Evolutionary conservation across 2,329 filamentous ascomycete species (phyloP).

Genomic region (Calonectria pteridis): DNA sequence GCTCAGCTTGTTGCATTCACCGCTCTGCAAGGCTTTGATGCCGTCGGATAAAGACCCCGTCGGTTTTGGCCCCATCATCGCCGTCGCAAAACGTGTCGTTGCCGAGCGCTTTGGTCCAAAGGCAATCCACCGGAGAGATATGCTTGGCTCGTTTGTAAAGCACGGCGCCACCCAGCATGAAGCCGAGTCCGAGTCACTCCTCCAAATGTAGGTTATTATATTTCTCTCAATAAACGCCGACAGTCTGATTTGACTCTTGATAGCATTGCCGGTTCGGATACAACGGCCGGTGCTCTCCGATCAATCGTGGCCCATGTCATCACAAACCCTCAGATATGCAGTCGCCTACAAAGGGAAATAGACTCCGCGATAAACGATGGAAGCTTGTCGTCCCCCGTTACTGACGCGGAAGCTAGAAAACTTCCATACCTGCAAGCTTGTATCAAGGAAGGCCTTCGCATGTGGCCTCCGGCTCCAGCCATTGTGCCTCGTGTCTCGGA

Average conservation of each 20-base stretch:
- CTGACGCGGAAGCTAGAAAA: neutral
- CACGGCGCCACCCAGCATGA: constrained; percentile 14
- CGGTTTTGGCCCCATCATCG: constrained; percentile 17
- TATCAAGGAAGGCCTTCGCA: constrained; percentile 18
- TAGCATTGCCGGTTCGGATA: constrained; percentile 26
- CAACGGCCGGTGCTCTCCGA: constrained; percentile 6
- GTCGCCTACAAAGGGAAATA: constrained; percentile 12
- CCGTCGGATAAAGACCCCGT: constrained; percentile 20
- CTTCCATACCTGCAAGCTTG: constrained; percentile 16
- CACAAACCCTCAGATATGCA: neutral
- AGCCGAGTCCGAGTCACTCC: constrained; percentile 14
- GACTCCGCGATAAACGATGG: neutral
- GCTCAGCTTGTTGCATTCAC: constrained; percentile 10
- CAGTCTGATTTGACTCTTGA: neutral
- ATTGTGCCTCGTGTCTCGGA: constrained; percentile 19
- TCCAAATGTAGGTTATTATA: constrained; percentile 6
- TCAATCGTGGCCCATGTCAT: neutral
- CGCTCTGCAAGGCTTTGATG: constrained; percentile 13
- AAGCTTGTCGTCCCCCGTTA: neutral
- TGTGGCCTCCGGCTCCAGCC: constrained; percentile 16
- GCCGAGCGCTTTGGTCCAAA: neutral
- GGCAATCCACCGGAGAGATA: neutral
- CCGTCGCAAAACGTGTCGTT: constrained; percentile 12
- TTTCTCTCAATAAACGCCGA: too few relatives aligned
- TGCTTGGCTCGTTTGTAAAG: constrained; percentile 22